phyloP scores from a whole-genome alignment of 805 yeast species.

The Metschnikowia borealis region DNA sequence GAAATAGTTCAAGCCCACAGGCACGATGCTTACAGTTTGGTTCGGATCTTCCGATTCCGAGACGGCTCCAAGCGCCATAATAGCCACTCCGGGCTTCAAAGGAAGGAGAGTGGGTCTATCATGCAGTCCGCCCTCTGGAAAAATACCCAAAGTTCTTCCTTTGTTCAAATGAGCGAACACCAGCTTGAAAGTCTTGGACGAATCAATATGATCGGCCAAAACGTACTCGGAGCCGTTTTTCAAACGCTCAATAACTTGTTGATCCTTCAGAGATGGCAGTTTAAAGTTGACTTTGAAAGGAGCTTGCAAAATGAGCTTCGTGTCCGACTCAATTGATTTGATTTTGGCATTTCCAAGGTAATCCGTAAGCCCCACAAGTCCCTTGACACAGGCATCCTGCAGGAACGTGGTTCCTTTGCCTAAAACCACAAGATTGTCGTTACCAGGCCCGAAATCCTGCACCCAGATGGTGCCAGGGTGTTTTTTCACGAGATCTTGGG shows the following conservation, averaged over 20 bases:
- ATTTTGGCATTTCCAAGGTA: slow-evolving; percentile 35
- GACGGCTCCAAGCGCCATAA: slow-evolving; percentile 42
- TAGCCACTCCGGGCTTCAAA: slow-evolving; percentile 43
- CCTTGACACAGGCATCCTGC: slow-evolving; percentile 30
- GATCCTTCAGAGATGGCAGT: slow-evolving; percentile 11
- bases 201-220: slow-evolving; percentile 39
- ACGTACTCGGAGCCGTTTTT: slow-evolving; percentile 29
- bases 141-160: slow-evolving; percentile 36
- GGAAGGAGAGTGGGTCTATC: slow-evolving; percentile 41
- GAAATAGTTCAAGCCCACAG: slow-evolving; percentile 42
- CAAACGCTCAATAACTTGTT: slow-evolving; percentile 16
- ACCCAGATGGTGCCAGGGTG: slow-evolving; percentile 28
- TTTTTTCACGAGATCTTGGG: slow-evolving; percentile 34
- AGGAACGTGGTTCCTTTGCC: slow-evolving; percentile 36
- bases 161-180: slow-evolving; percentile 36
- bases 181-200: slow-evolving; percentile 30
- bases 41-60: slow-evolving; percentile 25
- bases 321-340: slow-evolving; percentile 28
- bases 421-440: slow-evolving; percentile 18
- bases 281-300: slow-evolving; percentile 22
- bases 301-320: slow-evolving; percentile 22
- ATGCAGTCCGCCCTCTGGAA: slow-evolving; percentile 45
- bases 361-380: slow-evolving; percentile 34
- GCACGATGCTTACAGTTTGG: slow-evolving; percentile 28
- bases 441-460: slow-evolving; percentile 17